Evolutionary conservation across 2,329 filamentous ascomycete genomes (phyloP).

Genomic region (Hymenoscyphus occultus): DNA sequence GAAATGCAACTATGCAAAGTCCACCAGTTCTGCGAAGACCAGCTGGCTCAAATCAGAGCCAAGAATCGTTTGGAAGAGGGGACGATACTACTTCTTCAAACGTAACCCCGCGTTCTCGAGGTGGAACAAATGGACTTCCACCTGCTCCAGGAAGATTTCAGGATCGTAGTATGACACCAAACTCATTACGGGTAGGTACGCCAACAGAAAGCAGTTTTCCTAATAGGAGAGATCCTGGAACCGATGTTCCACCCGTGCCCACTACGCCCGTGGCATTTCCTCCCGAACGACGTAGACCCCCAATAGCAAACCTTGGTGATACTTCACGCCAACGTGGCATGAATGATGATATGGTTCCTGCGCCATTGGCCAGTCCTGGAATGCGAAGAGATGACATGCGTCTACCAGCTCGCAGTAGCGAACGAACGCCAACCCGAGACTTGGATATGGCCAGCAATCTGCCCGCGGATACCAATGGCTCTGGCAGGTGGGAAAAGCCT

Average conservation of each 20-base stretch:
- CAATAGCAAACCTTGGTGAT: constrained; percentile 32
- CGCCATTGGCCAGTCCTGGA: constrained; percentile 38
- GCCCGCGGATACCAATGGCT: constrained; percentile 13
- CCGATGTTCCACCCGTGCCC: constrained; percentile 33
- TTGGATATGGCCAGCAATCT: background rate
- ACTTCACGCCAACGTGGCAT: constrained; percentile 32
- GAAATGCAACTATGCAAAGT: constrained; percentile 20
- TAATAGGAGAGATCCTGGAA: constrained; percentile 21
- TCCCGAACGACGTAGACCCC: constrained; percentile 37
- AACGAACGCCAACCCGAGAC: constrained; percentile 24
- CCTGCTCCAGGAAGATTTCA: constrained; percentile 33
- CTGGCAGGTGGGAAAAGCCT: constrained; percentile 13
- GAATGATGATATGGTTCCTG: constrained; percentile 36
- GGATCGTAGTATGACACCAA: constrained; percentile 34
- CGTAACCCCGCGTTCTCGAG: constrained; percentile 30
- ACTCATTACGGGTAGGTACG: constrained; percentile 30
- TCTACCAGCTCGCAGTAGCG: constrained; percentile 36
- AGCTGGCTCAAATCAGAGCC: constrained; percentile 32
- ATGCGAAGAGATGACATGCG: constrained; percentile 36
- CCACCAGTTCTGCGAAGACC: constrained; percentile 30
- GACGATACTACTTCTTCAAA: constrained; percentile 30
- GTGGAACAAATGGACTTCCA: constrained; percentile 31
- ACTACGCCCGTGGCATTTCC: constrained; percentile 30
- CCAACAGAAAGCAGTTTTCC: constrained; percentile 29
- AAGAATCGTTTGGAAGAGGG: constrained; percentile 34